A percentile compares a stretch with the other conserved stretches of the same genome.
Evolutionary conservation across 2,329 filamentous ascomycete species (phyloP).

Genomic region (Fusarium sororula): DNA sequence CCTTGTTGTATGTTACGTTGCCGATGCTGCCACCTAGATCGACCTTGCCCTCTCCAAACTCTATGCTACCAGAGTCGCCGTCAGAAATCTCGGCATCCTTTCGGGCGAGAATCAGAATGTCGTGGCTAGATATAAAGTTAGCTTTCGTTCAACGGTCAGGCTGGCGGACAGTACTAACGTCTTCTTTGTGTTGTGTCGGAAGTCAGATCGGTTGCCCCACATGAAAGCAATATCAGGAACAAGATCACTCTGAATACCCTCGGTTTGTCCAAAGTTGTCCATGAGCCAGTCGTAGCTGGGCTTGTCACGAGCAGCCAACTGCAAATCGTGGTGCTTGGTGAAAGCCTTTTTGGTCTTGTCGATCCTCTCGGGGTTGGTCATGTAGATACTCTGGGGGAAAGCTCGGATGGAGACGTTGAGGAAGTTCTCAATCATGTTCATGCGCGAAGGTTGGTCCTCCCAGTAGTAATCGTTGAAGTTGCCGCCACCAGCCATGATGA

Average conservation of each 20-base stretch:
- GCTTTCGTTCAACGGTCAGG: not conserved
- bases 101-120: slow-evolving; percentile 40
- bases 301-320: slow-evolving; percentile 40
- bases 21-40: slow-evolving; percentile 34
- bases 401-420: slow-evolving; percentile 36
- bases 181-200: slow-evolving; percentile 39
- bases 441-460: slow-evolving; percentile 43
- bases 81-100: slow-evolving; percentile 39
- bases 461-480: slow-evolving; percentile 45
- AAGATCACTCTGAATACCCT: slow-evolving; percentile 38
- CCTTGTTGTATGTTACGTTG: slow-evolving; percentile 41
- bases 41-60: slow-evolving; percentile 38
- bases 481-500: slow-evolving; percentile 43
- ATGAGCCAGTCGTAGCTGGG: slow-evolving; percentile 42
- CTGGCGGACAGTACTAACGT: slow-evolving; percentile 29
- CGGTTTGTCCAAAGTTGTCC: slow-evolving; percentile 26
- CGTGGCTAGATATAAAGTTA: slow-evolving; percentile 31
- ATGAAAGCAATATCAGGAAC: slow-evolving; percentile 43
- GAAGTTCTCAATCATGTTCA: slow-evolving; percentile 43
- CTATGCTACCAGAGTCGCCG: slow-evolving; percentile 31
- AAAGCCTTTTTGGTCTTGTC: slow-evolving; percentile 31
- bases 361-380: slow-evolving; percentile 37
- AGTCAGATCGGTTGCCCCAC: slow-evolving; percentile 42
- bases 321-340: slow-evolving; percentile 36
- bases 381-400: slow-evolving; percentile 41